A percentile compares a stretch with the other conserved stretches of the same genome.
Conservation (phyloP, 2,329 filamentous ascomycete species). For the Didymella keratinophila region DNA sequence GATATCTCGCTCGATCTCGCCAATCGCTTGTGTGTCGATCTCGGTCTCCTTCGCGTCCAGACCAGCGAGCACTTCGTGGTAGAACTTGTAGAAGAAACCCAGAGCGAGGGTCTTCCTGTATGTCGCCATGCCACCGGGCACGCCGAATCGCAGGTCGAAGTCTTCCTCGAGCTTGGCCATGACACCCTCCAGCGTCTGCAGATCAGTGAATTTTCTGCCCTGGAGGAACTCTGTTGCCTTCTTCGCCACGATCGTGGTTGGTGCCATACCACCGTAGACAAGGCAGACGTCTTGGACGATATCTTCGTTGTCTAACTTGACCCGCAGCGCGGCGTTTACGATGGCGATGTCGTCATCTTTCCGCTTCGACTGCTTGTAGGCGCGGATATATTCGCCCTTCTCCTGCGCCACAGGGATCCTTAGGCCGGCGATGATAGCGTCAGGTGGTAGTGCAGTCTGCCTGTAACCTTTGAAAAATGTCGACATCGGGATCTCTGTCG, state of each 20-base stretch:
- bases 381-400: slow-evolving; percentile 82
- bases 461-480: slow-evolving; percentile 94
- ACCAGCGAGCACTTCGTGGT: slow-evolving; percentile 80
- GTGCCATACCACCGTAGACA: slow-evolving; percentile 95
- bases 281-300: slow-evolving; percentile 77
- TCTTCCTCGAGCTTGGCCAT: slow-evolving; percentile 91
- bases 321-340: slow-evolving; percentile 83
- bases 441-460: slow-evolving; percentile 77
- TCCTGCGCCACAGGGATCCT: slow-evolving; percentile 79
- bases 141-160: slow-evolving; percentile 87
- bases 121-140: slow-evolving; percentile 96
- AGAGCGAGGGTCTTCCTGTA: slow-evolving; percentile 91
- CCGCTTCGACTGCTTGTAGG: slow-evolving; percentile 95
- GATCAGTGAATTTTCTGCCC: slow-evolving; percentile 81
- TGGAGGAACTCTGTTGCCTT: slow-evolving; percentile 75
- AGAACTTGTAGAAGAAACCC: slow-evolving; percentile 97
- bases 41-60: slow-evolving; percentile 62
- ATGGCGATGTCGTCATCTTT: slow-evolving; percentile 99
- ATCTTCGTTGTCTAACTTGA: slow-evolving; percentile 74
- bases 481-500: slow-evolving; percentile 87
- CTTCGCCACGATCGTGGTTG: slow-evolving; percentile 86
- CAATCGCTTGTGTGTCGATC: slow-evolving; percentile 76
- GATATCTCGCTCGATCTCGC: slow-evolving; percentile 84
- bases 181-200: slow-evolving; percentile 83
- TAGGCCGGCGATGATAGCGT: slow-evolving; percentile 86